A percentile compares a stretch with the other conserved stretches of the same genome.
Conservation (phyloP, 192 early-diverging fungal species). For the Chytriomyces sp. region DNA sequence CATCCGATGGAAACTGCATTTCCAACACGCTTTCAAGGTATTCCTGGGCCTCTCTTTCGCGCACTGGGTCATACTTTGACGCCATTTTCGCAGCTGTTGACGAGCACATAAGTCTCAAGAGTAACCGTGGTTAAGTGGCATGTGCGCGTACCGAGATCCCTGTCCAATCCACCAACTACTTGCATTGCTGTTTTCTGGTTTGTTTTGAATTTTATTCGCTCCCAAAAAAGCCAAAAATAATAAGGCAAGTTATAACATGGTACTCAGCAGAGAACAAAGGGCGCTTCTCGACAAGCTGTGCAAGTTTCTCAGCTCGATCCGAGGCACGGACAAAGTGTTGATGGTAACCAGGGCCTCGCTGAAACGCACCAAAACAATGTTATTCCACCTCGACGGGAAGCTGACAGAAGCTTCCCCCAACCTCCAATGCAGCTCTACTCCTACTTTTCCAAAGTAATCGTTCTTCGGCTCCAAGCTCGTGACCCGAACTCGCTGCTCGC, state of each 20-base stretch:
- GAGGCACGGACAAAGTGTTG: conserved; percentile 75
- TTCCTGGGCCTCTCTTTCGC: conserved; percentile 62
- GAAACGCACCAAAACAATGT: background rate
- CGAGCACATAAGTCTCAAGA: conserved; percentile 6
- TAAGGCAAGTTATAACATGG: conserved; percentile 47
- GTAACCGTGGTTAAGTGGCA: background rate
- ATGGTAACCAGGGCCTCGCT: conserved; percentile 49
- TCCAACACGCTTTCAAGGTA: conserved; percentile 73
- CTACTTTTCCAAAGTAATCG: conserved; percentile 89
- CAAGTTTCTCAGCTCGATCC: conserved; percentile 48
- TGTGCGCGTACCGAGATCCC: conserved; percentile 20
- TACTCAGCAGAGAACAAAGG: conserved; percentile 50
- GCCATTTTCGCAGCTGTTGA: conserved; percentile 55
- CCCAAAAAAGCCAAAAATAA: conserved; percentile 29
- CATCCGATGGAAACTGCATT: conserved; percentile 53
- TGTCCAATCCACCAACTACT: conserved; percentile 26
- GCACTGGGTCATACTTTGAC: conserved; percentile 53
- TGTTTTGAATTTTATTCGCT: conserved; percentile 46
- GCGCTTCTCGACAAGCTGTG: conserved; percentile 48
- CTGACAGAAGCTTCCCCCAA: background rate
- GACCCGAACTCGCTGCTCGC: conserved; percentile 63
- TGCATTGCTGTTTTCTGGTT: background rate
- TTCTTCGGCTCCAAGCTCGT: conserved; percentile 73
- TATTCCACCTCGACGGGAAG: conserved; percentile 9
- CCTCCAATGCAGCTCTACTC: conserved; percentile 73